Conservation (phyloP, 2,329 filamentous ascomycete species). For the Metarhizium rileyi region DNA sequence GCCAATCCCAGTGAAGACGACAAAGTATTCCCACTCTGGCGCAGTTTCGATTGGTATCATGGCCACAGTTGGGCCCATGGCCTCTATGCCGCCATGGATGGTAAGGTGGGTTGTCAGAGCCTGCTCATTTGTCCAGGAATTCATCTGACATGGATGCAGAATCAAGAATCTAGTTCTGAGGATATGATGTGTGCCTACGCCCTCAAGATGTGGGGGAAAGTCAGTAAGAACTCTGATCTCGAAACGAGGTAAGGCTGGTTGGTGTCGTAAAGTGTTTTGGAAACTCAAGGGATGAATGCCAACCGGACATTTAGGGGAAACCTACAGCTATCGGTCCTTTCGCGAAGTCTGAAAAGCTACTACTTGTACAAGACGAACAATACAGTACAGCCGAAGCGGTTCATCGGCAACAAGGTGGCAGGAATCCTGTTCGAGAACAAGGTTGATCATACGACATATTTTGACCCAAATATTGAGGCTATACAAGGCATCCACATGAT, state of each 20-base stretch:
- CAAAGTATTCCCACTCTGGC: constrained; percentile 67
- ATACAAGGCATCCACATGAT: constrained; percentile 78
- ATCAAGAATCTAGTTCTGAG: constrained; percentile 83
- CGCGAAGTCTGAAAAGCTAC: constrained; percentile 65
- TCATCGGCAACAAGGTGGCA: constrained; percentile 67
- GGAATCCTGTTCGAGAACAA: constrained; percentile 88
- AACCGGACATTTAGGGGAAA: constrained; percentile 46
- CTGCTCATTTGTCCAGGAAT: too few species aligned
- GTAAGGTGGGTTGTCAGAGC: constrained; percentile 44
- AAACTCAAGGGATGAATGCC: constrained; percentile 2
- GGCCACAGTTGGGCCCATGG: constrained; percentile 92
- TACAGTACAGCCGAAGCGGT: constrained; percentile 59
- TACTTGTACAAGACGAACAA: constrained; percentile 72
- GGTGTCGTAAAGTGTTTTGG: not conserved
- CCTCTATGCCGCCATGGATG: constrained; percentile 58
- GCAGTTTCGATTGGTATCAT: constrained; percentile 88
- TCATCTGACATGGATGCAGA: constrained; percentile 17
- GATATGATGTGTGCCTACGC: constrained; percentile 82
- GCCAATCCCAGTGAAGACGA: constrained; percentile 68
- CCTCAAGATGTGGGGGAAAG: constrained; percentile 87
- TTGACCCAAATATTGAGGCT: constrained; percentile 62
- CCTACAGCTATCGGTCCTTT: constrained; percentile 71
- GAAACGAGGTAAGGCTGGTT: constrained; percentile 50
- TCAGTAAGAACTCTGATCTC: constrained; percentile 66
- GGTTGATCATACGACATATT: constrained; percentile 85